Evolutionary conservation across 352 stramenopile species (phyloP).

Genomic region (Sclerospora graminicola): DNA sequence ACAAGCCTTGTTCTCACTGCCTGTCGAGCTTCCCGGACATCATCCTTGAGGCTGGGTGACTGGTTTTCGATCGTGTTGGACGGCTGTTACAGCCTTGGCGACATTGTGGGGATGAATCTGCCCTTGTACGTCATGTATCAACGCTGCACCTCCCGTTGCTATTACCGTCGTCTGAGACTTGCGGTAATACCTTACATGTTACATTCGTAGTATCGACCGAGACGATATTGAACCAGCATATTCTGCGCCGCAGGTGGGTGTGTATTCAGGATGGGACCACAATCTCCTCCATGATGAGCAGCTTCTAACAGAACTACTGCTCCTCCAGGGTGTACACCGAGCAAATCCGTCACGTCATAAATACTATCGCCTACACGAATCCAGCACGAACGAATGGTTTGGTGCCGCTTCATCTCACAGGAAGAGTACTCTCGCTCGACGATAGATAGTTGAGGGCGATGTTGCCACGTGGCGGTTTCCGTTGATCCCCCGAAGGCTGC

Average conservation of each 20-base stretch:
- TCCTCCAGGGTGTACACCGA: slow-evolving; percentile 83
- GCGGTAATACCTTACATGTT: no score
- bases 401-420: slow-evolving; percentile 83
- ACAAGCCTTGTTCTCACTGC: no score
- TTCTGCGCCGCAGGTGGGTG: slow-evolving; percentile 34
- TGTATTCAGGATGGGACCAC: slow-evolving; percentile 35
- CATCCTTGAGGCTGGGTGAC: no score
- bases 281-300: slow-evolving; percentile 41
- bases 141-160: no score
- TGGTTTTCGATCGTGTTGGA: no score
- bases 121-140: no score
- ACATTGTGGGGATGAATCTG: no score
- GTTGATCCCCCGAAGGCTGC: slow-evolving; percentile 31
- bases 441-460: slow-evolving; percentile 17
- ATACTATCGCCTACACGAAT: slow-evolving; percentile 80
- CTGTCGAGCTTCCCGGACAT: no score
- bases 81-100: no score
- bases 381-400: slow-evolving; percentile 80
- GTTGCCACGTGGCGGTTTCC: slow-evolving; percentile 14
- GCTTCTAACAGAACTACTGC: slow-evolving; percentile 49
- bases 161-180: no score
- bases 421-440: slow-evolving; percentile 70
- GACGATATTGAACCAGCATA: slow-evolving; percentile 44
- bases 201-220: slow-evolving; percentile 58
- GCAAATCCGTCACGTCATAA: slow-evolving; percentile 88